Base-by-base conservation (phyloP, 768 basidiomycete species). In the Boletellus ananas region DNA sequence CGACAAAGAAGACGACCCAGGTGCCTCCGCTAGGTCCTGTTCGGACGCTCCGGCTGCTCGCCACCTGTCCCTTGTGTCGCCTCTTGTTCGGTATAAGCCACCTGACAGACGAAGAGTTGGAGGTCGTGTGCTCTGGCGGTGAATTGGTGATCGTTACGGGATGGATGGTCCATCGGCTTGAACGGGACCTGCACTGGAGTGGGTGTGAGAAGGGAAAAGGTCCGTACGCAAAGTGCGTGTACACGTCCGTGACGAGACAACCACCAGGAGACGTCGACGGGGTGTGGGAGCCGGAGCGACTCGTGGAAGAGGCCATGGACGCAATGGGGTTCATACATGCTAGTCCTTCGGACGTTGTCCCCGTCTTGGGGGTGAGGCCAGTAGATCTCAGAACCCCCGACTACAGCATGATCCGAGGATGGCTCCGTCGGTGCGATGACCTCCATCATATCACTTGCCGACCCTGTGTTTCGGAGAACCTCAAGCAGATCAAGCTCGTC, bases 61-160 rank as follows among this genome's bases (percentile, higher is more conserved):
- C 55, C 3, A 48, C 48, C 3, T 52, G 58, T 18, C 38, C 48
- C 12, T 9, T 54, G 14, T 60, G 50, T 27, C 52, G 55, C 27
- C 45, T 60, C 16, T 42, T 52, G 6, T 54, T 60, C 43, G 17
- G 57, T 35, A 36, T 41, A 16, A 57, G 31, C 12, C 16, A 40
- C 17, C 21, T 60, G 11, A 34, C 27, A 6, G 45, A 23, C 6
- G 36, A 50, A 6, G 52, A 55, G 8, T 34, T 52, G 21, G 35
- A 14, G 9, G 29, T 12, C 2, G 18, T 49, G 31, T 21, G 6
- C 13, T 4, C 0, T 27, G 25, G 27, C n/a, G 27, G 17, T 27
- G 41, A 29, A 29, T n/a, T 42, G 41, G 27, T 16, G 16, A 16
- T n/a, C 2, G 23, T 41, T 34, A 13, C 27, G 13, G 51, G 16